Evolutionary conservation across 495 filamentous ascomycete genomes (phyloP), one percentile per base, ranked within the genome.

Genomic region (Xylaria flabelliformis): DNA sequence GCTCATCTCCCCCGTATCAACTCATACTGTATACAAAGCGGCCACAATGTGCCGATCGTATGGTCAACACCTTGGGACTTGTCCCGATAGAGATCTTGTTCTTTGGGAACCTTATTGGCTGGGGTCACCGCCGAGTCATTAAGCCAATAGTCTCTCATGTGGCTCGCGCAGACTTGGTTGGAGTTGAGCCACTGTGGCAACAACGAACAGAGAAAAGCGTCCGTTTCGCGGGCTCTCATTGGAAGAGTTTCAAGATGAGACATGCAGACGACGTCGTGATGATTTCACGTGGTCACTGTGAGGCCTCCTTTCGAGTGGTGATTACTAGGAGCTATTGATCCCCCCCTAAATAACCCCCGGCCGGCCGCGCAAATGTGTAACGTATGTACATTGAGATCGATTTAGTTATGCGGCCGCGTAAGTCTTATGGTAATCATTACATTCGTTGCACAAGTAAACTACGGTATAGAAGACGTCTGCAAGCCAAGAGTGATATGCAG

Each of bases 21-120:
- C 65, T 67, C 65, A 21, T 67, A 67, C 65, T 67, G 65, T 67
- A 67, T 67, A 67, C 65, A 55, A 50, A 42, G 4, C 64, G 48
- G 48, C 64, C 46, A 26, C 29, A 66, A 55, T 24, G 64, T 53
- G n/a, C n/a, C 48, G 10, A 58, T 26, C 48, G 21, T 67, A 8
- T 21, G 12, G 65, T 46, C 65, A n/a, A n/a, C 50, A 21, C 51
- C 46, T 67, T 12, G 44, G 34, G 44, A 42, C 63, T 12, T 17
- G 12, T 56, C 51, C 32, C 34, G 58, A 39, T 61, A 61, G 42
- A 44, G 19, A 32, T 36, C 51, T 32, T n/a, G 24, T 21, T 21
- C 67, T 5, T n/a, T 44, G 21, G n/a, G 12, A 56, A 34, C 34
- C 65, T 56, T 13, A 69, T 69, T 69, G 67, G 67, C 41, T 4